Evolutionary conservation across 352 stramenopile genomes (phyloP).

Genomic region (Globisporangium canariense): DNA sequence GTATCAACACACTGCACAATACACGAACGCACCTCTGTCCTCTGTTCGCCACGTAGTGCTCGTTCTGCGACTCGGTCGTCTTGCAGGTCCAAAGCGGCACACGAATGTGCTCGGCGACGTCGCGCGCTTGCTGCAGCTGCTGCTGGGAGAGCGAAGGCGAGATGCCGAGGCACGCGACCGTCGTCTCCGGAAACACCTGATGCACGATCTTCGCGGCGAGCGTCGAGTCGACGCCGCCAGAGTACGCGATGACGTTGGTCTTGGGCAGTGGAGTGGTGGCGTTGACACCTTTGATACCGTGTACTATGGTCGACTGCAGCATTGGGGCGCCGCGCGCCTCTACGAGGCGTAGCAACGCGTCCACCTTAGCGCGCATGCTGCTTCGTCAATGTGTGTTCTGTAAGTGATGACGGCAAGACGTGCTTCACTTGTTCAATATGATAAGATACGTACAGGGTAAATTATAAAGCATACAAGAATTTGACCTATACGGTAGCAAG

Average conservation of each 20-base stretch:
- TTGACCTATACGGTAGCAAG: too few relatives aligned
- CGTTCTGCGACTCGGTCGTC: conserved; percentile 82
- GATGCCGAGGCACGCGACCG: conserved; percentile 90
- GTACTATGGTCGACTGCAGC: background rate
- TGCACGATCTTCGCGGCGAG: conserved; percentile 91
- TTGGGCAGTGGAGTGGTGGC: background rate
- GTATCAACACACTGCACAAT: background rate
- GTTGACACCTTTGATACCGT: background rate
- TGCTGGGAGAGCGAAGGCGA: conserved; percentile 87
- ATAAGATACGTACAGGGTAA: too few relatives aligned
- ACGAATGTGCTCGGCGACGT: conserved; percentile 86
- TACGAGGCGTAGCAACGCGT: conserved; percentile 35
- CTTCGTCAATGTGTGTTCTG: background rate
- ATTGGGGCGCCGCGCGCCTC: conserved; percentile 24
- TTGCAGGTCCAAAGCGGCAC: conserved; percentile 85
- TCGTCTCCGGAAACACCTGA: conserved; percentile 66
- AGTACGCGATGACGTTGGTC: conserved; percentile 89
- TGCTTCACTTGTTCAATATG: too few relatives aligned
- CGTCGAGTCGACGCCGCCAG: conserved; percentile 95
- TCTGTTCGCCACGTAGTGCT: conserved; percentile 92
- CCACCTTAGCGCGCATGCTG: conserved; percentile 22
- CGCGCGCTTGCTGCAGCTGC: conserved; percentile 86
- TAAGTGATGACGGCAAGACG: too few relatives aligned
- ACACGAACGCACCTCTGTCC: conserved; percentile 57
- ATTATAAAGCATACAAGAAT: too few relatives aligned